Base-by-base conservation (phyloP, 805 yeast species). In the Candida parachauliodes region DNA sequence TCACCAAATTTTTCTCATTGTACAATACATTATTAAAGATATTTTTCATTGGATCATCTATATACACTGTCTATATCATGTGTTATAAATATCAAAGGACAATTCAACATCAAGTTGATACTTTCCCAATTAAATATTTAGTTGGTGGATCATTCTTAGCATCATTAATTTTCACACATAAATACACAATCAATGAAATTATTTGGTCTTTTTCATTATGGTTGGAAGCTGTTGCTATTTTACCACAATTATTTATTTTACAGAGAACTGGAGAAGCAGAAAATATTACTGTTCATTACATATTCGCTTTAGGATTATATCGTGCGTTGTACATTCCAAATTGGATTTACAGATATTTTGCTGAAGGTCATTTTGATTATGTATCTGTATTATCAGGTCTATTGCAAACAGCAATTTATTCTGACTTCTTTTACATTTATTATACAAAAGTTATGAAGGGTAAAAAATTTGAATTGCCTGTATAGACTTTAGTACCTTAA, bases 361-460 rank as follows among this genome's bases (percentile, higher is more conserved):
- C 72, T 9, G 91, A 84, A 46, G 74, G 69, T 17, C 68, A 72
- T 46, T 67, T 83, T 40, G 96, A 88, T 53, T 73, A 72, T 46
- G 69, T 89, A 39, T 74, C 95, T 2, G 68, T 91, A 8, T 52
- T 75, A 15, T 83, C 97, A 0, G 98, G 98, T 17, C 44, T 93
- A 23, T 59, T 88, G 28, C 98, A 93, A 67, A 88, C 97, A 0
- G 66, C 79, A 40, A 64, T 93, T 23, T 93, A 93, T 65, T 88
- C 97, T 2, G 98, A 93, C 65, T 93, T 93, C 72, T 93, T 93
- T 67, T 93, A 88, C 65, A 73, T 93, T 47, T 93, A 93, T 65
- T 91, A 91, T 67, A 62, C 62, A 32, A 68, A 60, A 52, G 96
- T 93, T 36, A 69, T 88, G 69, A 80, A 82, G 58, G 94, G 91